Evolutionary conservation across 768 basidiomycete species (phyloP), one percentile per base, ranked within the genome.

Genomic region (Leccinum rimulosum): DNA sequence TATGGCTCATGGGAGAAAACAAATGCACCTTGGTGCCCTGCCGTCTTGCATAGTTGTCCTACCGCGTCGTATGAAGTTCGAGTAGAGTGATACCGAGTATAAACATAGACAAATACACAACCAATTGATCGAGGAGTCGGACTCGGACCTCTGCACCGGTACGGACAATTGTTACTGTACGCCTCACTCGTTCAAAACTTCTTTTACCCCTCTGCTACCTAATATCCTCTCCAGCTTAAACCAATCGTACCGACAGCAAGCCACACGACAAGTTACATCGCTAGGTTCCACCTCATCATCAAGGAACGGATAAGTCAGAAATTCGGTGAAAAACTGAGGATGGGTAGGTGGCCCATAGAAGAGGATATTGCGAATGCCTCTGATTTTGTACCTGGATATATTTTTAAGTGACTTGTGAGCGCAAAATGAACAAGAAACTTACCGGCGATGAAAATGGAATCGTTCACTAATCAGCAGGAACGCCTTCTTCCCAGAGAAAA

Each of bases 361-460:
- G 47, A 98, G 80, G 64, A 97, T 73, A 67, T 97, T 98, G 53
- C 91, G 88, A 59, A 93, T 91, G 6, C 96, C 97, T 64, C 95
- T 82, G 53, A 98, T 85, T 65, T 92, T 93, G 77, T 98, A 98
- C 58, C 94, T 93, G 67, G n/a, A 35, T 25, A 27, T 19, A 5
- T 17, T 56, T 49, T 10, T 30, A 1, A 28, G 22, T 59, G 14
- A 51, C 47, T 40, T n/a, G 45, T 30, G 55, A 61, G 48, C 4
- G 43, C 8, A 54, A 30, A 22, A 38, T 33, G 22, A 11, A 28
- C 14, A 52, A 40, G 10, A 49, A 27, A 71, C 78, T 48, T 48
- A 87, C 89, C 94, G 80, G 62, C 92, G 85, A 80, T 93, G 98
- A 73, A 98, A 99, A 74, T 99, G 95, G 80, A 98, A 98, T n/a